phyloP scores from a whole-genome alignment of 2,329 filamentous ascomycete genomes.

The Calonectria hongkongensis region DNA sequence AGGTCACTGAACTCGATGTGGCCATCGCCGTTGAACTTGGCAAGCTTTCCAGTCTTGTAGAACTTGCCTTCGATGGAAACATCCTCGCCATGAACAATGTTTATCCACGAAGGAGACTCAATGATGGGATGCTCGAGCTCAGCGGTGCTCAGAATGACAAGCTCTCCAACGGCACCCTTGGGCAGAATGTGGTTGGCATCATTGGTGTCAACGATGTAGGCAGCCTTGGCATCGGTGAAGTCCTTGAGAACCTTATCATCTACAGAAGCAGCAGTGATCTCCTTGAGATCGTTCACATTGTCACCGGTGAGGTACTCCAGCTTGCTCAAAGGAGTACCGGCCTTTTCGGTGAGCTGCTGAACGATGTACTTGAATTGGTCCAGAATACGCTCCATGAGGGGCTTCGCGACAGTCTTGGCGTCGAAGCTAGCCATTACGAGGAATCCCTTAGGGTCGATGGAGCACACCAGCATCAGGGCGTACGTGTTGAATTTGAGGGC shows the following conservation, averaged over 20 bases:
- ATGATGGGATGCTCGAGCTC: slow-evolving; percentile 44
- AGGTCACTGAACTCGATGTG: slow-evolving; percentile 57
- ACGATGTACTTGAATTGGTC: slow-evolving; percentile 71
- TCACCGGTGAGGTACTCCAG: slow-evolving; percentile 59
- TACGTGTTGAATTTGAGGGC: slow-evolving; percentile 74
- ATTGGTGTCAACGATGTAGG: slow-evolving; percentile 16
- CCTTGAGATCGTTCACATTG: slow-evolving; percentile 59
- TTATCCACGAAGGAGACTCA: slow-evolving; percentile 56
- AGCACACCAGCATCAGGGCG: slow-evolving; percentile 80
- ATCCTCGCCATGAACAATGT: slow-evolving; percentile 42
- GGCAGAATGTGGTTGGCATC: slow-evolving; percentile 12
- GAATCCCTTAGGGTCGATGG: slow-evolving; percentile 72
- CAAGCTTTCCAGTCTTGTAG: slow-evolving; percentile 64
- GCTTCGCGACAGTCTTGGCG: slow-evolving; percentile 72
- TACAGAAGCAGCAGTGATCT: slow-evolving; percentile 15
- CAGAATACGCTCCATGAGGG: slow-evolving; percentile 72
- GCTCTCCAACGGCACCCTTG: slow-evolving; percentile 8
- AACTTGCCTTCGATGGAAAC: slow-evolving; percentile 50
- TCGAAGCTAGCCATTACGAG: slow-evolving; percentile 78
- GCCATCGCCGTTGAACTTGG: slow-evolving; percentile 59
- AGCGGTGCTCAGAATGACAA: neutral
- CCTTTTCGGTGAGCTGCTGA: slow-evolving; percentile 67
- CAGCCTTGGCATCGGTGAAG: neutral
- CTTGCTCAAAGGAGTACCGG: slow-evolving; percentile 57
- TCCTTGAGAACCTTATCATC: slow-evolving; percentile 13